phyloP scores from a whole-genome alignment of 1,139 yeast genomes.

The Protomyces inouyei region DNA sequence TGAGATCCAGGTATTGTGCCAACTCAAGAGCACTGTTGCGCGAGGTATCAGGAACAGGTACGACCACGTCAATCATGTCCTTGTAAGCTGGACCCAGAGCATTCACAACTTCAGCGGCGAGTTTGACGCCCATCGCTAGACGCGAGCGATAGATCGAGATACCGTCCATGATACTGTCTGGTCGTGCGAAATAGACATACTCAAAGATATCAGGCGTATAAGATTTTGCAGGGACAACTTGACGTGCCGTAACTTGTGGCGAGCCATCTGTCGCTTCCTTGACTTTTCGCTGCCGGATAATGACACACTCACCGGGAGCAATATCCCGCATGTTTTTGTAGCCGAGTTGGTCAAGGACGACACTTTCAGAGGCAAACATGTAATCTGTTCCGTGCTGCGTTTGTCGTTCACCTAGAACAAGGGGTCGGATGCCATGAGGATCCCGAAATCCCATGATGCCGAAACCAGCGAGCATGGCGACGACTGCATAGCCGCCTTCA shows the following conservation, averaged over 20 bases:
- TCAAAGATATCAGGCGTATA: constrained; percentile 96
- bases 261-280: constrained; percentile 23
- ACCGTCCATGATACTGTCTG: constrained; percentile 94
- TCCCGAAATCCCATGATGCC: constrained; percentile 95
- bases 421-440: constrained; percentile 93
- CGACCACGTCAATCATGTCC: constrained; percentile 78
- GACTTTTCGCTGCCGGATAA: constrained; percentile 50
- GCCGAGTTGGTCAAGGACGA: constrained; percentile 91
- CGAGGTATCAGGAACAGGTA: constrained; percentile 97
- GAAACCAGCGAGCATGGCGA: constrained; percentile 92
- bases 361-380: constrained; percentile 94
- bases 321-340: constrained; percentile 74
- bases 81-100: constrained; percentile 48
- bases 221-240: constrained; percentile 69
- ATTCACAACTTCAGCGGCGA: constrained; percentile 64
- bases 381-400: constrained; percentile 72
- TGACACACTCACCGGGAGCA: constrained; percentile 93
- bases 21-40: constrained; percentile 91
- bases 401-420: constrained; percentile 72
- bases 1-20: constrained; percentile 71
- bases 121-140: constrained; percentile 86
- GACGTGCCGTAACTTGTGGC: constrained; percentile 43
- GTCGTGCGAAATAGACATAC: constrained; percentile 96
- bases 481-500: constrained; percentile 95
- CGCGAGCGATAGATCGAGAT: constrained; percentile 90